Evolutionary conservation across 2,329 filamentous ascomycete species (phyloP), one percentile per base, ranked within the genome.

Genomic region (Cercospora beticola): DNA sequence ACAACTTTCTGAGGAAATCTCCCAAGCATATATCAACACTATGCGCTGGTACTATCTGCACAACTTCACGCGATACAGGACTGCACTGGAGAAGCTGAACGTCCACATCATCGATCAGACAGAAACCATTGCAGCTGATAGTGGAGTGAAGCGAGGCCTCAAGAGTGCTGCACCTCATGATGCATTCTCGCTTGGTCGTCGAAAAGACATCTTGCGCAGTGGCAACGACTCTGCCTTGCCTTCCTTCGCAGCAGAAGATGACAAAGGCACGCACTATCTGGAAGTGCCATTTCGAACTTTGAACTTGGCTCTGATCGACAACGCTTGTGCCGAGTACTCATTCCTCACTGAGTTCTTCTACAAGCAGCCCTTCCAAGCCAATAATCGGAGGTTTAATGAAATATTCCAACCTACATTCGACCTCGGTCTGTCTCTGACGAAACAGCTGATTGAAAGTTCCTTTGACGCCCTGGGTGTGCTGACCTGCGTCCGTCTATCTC

Each of bases 41-140:
- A 99, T 99, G 93, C 89, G 93, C 64, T 99, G 95, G 95, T 99
- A 99, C 77, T 98, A 98, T 78, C 82, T 91, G 64, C 95, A 91
- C 72, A 92, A 97, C 78, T 99, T 99, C 77, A 89, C 88, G 3
- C 89, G 94, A 36, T 99, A 99, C 79, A 89, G 91, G 71, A 89
- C 90, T 74, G 90, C 95, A 0, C 84, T 99, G 5, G 90, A 91
- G 65, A 96, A 93, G 79, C 86, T 99, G 69, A 94, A 92, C 76
- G 80, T 98, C 2, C 93, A 97, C 76, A 80, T 86, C 4, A 85
- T 97, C 68, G 94, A 97, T 76, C 93, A 90, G 77, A 89, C 90
- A 72, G 93, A 97, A 76, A 86, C 93, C 0, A 83, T 99, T 4
- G 78, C 75, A 2, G 70, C 92, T 69, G 94, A 97, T 68, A 79